Evolutionary conservation across 768 basidiomycete species (phyloP), one percentile per base, ranked within the genome.

Genomic region (Gautieria morchelliformis): DNA sequence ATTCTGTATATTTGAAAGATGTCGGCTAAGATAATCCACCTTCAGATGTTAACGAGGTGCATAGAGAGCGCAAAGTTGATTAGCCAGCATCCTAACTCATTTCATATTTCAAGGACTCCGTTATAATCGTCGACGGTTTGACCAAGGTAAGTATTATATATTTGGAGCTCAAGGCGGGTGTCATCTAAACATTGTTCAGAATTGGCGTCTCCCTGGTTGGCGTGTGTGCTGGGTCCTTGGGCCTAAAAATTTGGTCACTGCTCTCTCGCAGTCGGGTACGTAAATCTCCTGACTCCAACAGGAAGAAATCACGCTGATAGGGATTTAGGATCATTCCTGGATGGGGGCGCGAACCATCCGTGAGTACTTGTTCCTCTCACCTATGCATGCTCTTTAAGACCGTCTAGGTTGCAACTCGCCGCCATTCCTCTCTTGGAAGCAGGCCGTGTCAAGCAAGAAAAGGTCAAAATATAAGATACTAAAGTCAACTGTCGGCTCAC

Each of bases 181-280:
- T n/a, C 32, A 40, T 20, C 20, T 52, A 15, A 59, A 39, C 56
- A 27, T 53, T 39, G 62, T 66, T 4, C 70, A 96, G 87, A 93
- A 93, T 70, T 95, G 89, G 87, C 84, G 93, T 64, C 83, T 94
- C 56, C 93, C 93, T 9, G 94, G 94, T 37, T 97, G 92, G 92
- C 81, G 94, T 62, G 75, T 93, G 41, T 94, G 91, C 72, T 92
- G 89, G 93, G 92, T 96, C 33, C 67, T 95, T 20, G 93, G 92
- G 0, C 94, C 93, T 15, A 92, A 87, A 72, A 87, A 89, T 67
- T 68, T 96, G 46, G 77, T 96, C 62, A 84, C 85, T 8, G 93
- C 93, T 1, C 80, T 97, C 42, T 90, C 89, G n/a, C 94, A 97
- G 66, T 87, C 88, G 22, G 89, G 87, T 73, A 59, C 46, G 71